Percentiles rank a stretch among this genome's conserved stretches.
Evolutionary conservation across 1,284 basidiomycete genomes (phyloP).

Genomic region (Hymenochaete sp.): DNA sequence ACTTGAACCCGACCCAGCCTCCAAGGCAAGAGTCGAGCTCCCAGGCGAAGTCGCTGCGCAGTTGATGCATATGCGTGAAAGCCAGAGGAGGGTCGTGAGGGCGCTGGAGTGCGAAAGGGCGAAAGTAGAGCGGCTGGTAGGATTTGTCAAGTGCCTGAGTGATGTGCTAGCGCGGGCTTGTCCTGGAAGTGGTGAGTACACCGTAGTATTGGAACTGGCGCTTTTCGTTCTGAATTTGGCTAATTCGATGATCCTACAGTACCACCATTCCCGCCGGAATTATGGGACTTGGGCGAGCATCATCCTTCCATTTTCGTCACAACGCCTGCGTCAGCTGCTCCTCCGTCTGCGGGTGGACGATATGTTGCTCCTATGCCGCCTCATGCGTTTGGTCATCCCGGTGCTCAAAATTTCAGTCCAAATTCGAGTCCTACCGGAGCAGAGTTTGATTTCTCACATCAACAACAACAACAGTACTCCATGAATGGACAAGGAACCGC

Average conservation of each 20-base stretch:
- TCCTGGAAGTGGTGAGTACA: slow-evolving; percentile 37
- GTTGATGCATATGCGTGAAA: slow-evolving; percentile 56
- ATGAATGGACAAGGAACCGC: neutral
- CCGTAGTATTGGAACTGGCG: too few relatives aligned
- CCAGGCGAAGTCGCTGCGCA: slow-evolving; percentile 71
- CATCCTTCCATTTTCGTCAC: slow-evolving; percentile 67
- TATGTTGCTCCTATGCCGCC: slow-evolving; percentile 22
- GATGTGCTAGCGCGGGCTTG: slow-evolving; percentile 46
- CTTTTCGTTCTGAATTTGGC: neutral
- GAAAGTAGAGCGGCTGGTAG: slow-evolving; percentile 32
- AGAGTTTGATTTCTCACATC: slow-evolving; percentile 39
- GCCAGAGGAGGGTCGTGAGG: slow-evolving; percentile 51
- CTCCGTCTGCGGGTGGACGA: slow-evolving; percentile 26
- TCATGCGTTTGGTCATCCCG: slow-evolving; percentile 25
- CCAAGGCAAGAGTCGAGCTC: slow-evolving; percentile 63
- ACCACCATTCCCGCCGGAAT: slow-evolving; percentile 49
- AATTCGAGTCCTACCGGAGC: slow-evolving; percentile 54
- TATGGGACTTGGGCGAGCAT: slow-evolving; percentile 42
- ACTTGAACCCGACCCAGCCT: slow-evolving; percentile 59
- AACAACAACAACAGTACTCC: slow-evolving; percentile 20
- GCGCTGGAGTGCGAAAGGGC: slow-evolving; percentile 42
- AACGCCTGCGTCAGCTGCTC: slow-evolving; percentile 41
- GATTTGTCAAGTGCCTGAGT: slow-evolving; percentile 42
- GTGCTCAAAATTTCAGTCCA: slow-evolving; percentile 42
- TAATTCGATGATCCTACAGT: slow-evolving; percentile 26